A percentile compares a stretch with the other conserved stretches of the same genome.
Conservation (phyloP, 768 basidiomycete species). For the Termitomyces sp. region DNA sequence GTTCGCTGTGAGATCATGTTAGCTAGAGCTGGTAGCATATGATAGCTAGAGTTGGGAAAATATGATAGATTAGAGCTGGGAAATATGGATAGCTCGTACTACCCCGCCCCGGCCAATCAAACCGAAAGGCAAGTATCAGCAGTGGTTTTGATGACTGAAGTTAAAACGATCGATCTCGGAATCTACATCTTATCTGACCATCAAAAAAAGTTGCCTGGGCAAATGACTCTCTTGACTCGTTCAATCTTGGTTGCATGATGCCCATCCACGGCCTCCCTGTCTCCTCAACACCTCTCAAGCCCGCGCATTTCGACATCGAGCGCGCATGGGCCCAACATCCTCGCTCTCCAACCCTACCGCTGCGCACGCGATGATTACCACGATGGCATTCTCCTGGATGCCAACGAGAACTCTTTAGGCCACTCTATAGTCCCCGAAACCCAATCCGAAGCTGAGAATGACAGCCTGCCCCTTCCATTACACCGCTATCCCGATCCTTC, state of each 20-base stretch:
- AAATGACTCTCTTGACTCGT: slow-evolving; percentile 4
- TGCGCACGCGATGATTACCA: slow-evolving; percentile 97
- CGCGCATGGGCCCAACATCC: slow-evolving; percentile 85
- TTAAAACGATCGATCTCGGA: too few relatives aligned
- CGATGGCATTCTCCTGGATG: slow-evolving; percentile 87
- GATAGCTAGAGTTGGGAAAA: too few relatives aligned
- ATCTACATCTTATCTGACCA: background rate
- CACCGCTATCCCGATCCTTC: slow-evolving; percentile 95
- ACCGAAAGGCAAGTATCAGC: too few relatives aligned
- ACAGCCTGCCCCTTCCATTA: slow-evolving; percentile 46
- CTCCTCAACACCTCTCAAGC: slow-evolving; percentile 38
- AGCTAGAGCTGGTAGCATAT: too few relatives aligned
- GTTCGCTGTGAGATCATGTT: too few relatives aligned
- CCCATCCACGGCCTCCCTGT: slow-evolving; percentile 57
- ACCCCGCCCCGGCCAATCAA: too few relatives aligned
- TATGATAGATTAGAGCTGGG: too few relatives aligned
- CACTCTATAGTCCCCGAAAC: slow-evolving; percentile 57
- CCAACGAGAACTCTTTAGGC: slow-evolving; percentile 95
- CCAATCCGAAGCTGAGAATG: slow-evolving; percentile 23
- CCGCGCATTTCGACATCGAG: slow-evolving; percentile 83
- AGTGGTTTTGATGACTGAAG: too few relatives aligned
- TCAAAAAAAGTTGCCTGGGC: background rate
- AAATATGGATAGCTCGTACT: too few relatives aligned
- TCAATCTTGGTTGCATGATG: slow-evolving; percentile 30
- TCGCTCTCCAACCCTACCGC: slow-evolving; percentile 86